A percentile compares a stretch with the other conserved stretches of the same genome.
These are phyloP conservation scores for Ogataea degrootiae DNA, from an alignment of 805 yeast genomes.

Conservation along the genomic window DNA sequence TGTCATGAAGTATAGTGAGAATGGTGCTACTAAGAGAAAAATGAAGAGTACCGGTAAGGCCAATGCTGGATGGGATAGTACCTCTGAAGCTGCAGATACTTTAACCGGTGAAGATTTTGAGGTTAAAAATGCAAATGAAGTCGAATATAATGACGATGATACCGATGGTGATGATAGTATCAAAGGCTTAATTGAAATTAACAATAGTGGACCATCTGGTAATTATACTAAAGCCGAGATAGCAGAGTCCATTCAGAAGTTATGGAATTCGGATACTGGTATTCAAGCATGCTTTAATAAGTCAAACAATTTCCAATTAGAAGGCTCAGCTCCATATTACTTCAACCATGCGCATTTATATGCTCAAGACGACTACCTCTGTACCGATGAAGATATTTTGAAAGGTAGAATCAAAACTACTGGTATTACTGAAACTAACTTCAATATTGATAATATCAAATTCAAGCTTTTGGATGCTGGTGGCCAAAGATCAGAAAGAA, in stretches of 20 bases:
- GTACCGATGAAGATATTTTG: conserved; percentile 78
- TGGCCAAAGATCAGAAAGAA: conserved; percentile 87
- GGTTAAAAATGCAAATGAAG: neutral
- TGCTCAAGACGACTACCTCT: conserved; percentile 58
- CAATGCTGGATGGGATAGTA: conserved; percentile 30
- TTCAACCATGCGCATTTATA: conserved; percentile 69
- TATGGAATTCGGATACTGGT: conserved; percentile 74
- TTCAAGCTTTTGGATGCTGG: conserved; percentile 92
- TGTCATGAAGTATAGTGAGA: conserved; percentile 55
- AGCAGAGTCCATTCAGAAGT: conserved; percentile 60
- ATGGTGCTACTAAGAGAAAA: conserved; percentile 47
- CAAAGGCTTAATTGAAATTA: neutral
- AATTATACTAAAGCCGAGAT: conserved; percentile 41
- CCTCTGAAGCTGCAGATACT: conserved; percentile 5
- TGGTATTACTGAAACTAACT: conserved; percentile 85
- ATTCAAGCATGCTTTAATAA: conserved; percentile 52
- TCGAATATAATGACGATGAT: conserved; percentile 2
- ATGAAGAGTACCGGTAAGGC: conserved; percentile 52
- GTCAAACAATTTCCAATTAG: conserved; percentile 78
- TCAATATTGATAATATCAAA: conserved; percentile 57
- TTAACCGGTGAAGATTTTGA: conserved; percentile 1
- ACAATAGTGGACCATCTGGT: conserved; percentile 3
- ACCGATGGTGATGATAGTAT: conserved; percentile 13
- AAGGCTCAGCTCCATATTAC: conserved; percentile 76
- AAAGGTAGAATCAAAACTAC: conserved; percentile 93